Conservation (phyloP, 192 early-diverging fungal species). For the Phlyctochytrium planicorne region DNA sequence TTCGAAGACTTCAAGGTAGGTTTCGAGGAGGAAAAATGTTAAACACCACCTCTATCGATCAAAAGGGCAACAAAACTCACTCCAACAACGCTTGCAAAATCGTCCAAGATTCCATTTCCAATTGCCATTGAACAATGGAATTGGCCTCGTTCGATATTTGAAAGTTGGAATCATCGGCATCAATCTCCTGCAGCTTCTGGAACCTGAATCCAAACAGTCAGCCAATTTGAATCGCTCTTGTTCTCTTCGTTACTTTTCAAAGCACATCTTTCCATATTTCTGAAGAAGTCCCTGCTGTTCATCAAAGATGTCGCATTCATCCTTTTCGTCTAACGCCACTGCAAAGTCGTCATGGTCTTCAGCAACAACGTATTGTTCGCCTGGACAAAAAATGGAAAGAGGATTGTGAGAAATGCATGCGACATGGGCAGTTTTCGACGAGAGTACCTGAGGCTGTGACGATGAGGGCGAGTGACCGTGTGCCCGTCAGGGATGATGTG, state of each 20-base stretch:
- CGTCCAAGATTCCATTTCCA: background rate
- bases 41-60: no score
- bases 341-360: slow-evolving; percentile 3
- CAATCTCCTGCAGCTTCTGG: background rate
- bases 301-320: background rate
- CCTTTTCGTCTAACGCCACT: background rate
- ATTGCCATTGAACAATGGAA: background rate
- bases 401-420: no score
- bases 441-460: no score
- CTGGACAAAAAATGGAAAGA: no score
- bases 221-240: background rate
- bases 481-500: no score
- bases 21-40: background rate
- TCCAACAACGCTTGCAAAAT: background rate
- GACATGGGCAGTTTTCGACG: no score
- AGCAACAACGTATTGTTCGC: background rate
- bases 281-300: background rate
- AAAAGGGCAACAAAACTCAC: no score
- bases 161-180: background rate
- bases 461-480: no score
- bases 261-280: background rate
- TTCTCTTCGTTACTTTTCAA: background rate
- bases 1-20: background rate
- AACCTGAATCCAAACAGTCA: background rate
- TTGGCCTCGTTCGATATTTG: background rate